These are phyloP conservation scores for Saitozyma podzolica DNA, from an alignment of 768 basidiomycete species.

Conservation along the genomic window DNA sequence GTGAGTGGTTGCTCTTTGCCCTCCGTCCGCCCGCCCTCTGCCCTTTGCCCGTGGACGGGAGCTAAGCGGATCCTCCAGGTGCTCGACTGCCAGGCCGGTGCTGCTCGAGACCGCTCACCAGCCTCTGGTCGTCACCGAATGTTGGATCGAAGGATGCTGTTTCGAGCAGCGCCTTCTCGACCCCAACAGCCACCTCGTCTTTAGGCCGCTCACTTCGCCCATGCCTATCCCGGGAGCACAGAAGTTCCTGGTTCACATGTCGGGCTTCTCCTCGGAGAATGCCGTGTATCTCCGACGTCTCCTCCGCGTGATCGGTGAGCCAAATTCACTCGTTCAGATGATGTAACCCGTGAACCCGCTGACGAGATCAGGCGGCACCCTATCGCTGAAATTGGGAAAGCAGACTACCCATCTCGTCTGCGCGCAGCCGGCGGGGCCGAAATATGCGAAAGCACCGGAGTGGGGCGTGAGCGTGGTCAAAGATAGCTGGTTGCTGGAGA, in stretches of 20 bases:
- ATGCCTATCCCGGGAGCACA: conserved; percentile 68
- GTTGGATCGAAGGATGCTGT: conserved; percentile 87
- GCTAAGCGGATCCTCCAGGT: conserved; percentile 8
- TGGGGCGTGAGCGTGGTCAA: conserved; percentile 77
- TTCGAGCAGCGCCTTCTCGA: conserved; percentile 71
- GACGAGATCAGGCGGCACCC: conserved; percentile 47
- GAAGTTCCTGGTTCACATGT: conserved; percentile 64
- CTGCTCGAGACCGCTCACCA: conserved; percentile 1
- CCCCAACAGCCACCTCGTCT: conserved; percentile 68
- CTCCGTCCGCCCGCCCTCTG: no score
- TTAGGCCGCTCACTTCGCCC: conserved; percentile 64
- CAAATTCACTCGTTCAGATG: not conserved
- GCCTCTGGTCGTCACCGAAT: conserved; percentile 68
- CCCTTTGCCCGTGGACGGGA: not conserved
- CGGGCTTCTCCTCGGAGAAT: conserved; percentile 71
- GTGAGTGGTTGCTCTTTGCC: conserved; percentile 19
- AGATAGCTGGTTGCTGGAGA: conserved; percentile 67
- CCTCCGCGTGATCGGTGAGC: conserved; percentile 66
- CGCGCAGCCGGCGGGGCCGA: conserved; percentile 67
- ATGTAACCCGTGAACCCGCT: conserved; percentile 8
- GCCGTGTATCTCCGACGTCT: conserved; percentile 67
- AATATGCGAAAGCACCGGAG: conserved; percentile 73
- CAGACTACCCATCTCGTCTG: conserved; percentile 77
- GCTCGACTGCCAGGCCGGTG: conserved; percentile 16
- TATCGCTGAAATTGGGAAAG: conserved; percentile 59